Base-by-base conservation (phyloP, 1,284 basidiomycete genomes). In the Takashimella tepidaria region DNA sequence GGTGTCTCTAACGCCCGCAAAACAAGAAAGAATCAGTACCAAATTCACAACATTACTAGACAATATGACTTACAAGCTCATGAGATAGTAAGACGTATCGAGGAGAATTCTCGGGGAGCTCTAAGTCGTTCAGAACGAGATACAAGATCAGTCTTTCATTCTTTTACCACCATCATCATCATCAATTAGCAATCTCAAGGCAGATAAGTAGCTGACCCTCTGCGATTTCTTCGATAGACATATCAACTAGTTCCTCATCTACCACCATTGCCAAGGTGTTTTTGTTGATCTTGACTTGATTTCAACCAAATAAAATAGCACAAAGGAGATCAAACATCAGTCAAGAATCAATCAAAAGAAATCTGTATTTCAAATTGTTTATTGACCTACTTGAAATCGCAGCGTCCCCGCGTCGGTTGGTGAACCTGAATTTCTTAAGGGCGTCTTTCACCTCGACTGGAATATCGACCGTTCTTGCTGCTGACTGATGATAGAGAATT, bases 271-370 rank as follows among this genome's bases (percentile, higher is more conserved):
- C 69, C 55, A 92, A 80, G 64, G 83, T 80, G 40, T 80, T 72
- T 79, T 89, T 90, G 79, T 91, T 86, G 75, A 92, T 89, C 82
- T 90, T 91, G 70, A 92, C 84, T 76, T n/a, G n/a, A n/a, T n/a
- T n/a, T n/a, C n/a, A n/a, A n/a, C n/a, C n/a, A n/a, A n/a, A n/a
- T n/a, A n/a, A n/a, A n/a, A n/a, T n/a, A n/a, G n/a, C n/a, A n/a
- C n/a, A n/a, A n/a, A n/a, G n/a, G n/a, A n/a, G n/a, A n/a, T n/a
- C n/a, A n/a, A n/a, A n/a, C n/a, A n/a, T n/a, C n/a, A n/a, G n/a
- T n/a, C n/a, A n/a, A n/a, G n/a, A n/a, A n/a, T n/a, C n/a, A n/a
- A n/a, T n/a, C n/a, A n/a, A n/a, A n/a, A n/a, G n/a, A n/a, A 19
- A 21, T 5, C 4, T 12, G 3, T 16, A 3, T 4, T 11, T 40